These are phyloP conservation scores for Geotrichum cucujoidarum DNA, from an alignment of 1,139 yeast genomes.

Conservation along the genomic window DNA sequence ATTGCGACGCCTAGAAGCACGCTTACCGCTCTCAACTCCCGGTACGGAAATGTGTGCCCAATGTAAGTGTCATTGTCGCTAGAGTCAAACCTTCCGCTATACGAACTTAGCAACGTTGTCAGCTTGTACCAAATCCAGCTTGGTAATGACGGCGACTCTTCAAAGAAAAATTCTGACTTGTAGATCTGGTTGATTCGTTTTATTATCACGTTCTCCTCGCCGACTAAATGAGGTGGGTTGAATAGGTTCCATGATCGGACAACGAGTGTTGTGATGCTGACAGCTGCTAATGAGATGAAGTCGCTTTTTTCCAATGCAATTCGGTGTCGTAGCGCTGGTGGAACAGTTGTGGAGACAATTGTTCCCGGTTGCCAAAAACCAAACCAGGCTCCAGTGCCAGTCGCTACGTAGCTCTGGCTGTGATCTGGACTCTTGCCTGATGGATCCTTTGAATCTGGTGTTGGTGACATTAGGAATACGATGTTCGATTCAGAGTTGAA, in stretches of 20 bases:
- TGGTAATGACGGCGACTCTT: constrained; percentile 59
- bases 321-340: constrained; percentile 2
- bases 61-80: constrained; percentile 34
- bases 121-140: constrained; percentile 46
- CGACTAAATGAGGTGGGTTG: constrained; percentile 41
- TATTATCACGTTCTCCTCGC: constrained; percentile 56
- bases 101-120: constrained; percentile 40
- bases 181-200: constrained; percentile 50
- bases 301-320: constrained; percentile 12
- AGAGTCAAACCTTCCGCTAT: constrained; percentile 42
- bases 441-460: too few relatives aligned
- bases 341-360: constrained; percentile 15
- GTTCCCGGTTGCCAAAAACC: constrained; percentile 28
- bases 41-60: constrained; percentile 38
- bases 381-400: constrained; percentile 28
- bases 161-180: constrained; percentile 51
- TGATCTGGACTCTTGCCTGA: too few relatives aligned
- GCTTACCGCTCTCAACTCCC: constrained; percentile 49
- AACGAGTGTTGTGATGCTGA: constrained; percentile 8
- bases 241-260: constrained; percentile 23
- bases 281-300: constrained; percentile 9
- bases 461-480: too few relatives aligned
- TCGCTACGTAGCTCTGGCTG: constrained; percentile 17
- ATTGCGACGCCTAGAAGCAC: constrained; percentile 48
- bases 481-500: too few relatives aligned